Percentiles rank a stretch among this genome's conserved stretches.
Conservation (phyloP, 2,329 filamentous ascomycete species). For the Colletotrichum cordylinicola region DNA sequence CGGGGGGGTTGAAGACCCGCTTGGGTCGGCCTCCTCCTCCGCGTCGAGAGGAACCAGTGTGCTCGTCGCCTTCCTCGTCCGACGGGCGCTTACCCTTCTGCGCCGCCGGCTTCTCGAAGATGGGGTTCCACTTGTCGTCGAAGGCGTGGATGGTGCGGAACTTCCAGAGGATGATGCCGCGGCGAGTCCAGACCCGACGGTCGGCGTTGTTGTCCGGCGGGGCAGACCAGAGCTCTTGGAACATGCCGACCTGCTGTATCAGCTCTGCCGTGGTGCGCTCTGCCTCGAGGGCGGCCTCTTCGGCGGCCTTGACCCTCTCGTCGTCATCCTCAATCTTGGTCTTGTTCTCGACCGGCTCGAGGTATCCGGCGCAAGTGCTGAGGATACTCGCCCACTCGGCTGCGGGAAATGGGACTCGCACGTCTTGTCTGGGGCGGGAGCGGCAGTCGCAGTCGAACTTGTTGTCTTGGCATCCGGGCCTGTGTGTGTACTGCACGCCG, state of each 20-base stretch:
- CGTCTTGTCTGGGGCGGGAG: conserved; percentile 49
- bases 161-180: conserved; percentile 67
- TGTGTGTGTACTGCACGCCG: conserved; percentile 54
- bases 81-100: conserved; percentile 19
- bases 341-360: conserved; percentile 27
- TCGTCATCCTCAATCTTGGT: conserved; percentile 27
- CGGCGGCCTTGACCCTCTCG: conserved; percentile 27
- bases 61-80: conserved; percentile 32
- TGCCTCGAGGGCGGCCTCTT: conserved; percentile 20
- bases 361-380: conserved; percentile 60
- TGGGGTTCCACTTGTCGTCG: conserved; percentile 51
- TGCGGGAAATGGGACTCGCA: conserved; percentile 63
- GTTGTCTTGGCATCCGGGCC: conserved; percentile 54
- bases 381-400: conserved; percentile 64
- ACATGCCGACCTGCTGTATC: conserved; percentile 68
- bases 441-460: conserved; percentile 58
- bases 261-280: conserved; percentile 48
- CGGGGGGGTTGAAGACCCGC: conserved; percentile 52
- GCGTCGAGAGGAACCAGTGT: conserved; percentile 17
- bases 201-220: conserved; percentile 43
- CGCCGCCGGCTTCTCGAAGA: conserved; percentile 36
- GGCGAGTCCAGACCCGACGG: conserved; percentile 55
- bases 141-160: conserved; percentile 58
- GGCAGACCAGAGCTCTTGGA: conserved; percentile 68
- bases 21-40: conserved; percentile 15